Evolutionary conservation across 2,329 filamentous ascomycete genomes (phyloP).

Genomic region (Trichoderma aggressivum): DNA sequence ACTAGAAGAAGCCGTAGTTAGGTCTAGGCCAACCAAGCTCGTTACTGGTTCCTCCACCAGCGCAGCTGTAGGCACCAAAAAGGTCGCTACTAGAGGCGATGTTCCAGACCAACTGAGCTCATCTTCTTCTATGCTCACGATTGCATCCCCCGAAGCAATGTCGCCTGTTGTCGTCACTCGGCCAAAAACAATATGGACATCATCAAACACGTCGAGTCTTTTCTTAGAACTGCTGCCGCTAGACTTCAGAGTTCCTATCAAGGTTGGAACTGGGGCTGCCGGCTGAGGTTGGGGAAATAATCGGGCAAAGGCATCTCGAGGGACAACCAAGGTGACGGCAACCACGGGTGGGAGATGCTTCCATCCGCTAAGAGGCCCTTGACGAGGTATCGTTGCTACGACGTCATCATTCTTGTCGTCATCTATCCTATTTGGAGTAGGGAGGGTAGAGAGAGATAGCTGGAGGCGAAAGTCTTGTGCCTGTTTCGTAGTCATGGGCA

Average conservation of each 20-base stretch:
- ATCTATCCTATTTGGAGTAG: neutral
- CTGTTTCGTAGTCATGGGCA: slow-evolving; percentile 31
- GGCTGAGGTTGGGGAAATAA: slow-evolving; percentile 25
- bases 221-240: slow-evolving; percentile 22
- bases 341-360: slow-evolving; percentile 34
- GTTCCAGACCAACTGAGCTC: slow-evolving; percentile 35
- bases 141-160: slow-evolving; percentile 28
- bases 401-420: slow-evolving; percentile 14
- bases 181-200: slow-evolving; percentile 43
- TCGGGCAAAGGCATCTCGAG: slow-evolving; percentile 28
- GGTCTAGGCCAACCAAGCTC: slow-evolving; percentile 32
- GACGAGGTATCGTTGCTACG: slow-evolving; percentile 21
- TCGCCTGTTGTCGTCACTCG: slow-evolving; percentile 27
- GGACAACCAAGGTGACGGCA: slow-evolving; percentile 38
- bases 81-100: slow-evolving; percentile 40
- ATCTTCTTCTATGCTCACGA: slow-evolving; percentile 36
- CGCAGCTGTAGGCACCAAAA: slow-evolving; percentile 37
- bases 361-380: slow-evolving; percentile 37
- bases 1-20: slow-evolving; percentile 28
- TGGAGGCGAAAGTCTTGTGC: slow-evolving; percentile 37
- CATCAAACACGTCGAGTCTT: slow-evolving; percentile 38
- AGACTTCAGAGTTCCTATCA: slow-evolving; percentile 32
- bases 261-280: slow-evolving; percentile 26
- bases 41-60: slow-evolving; percentile 35
- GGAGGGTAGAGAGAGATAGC: slow-evolving; percentile 33